These are phyloP conservation scores for Ceratocystis papillata DNA, from an alignment of 2,329 filamentous ascomycete genomes.

Conservation along the genomic window DNA sequence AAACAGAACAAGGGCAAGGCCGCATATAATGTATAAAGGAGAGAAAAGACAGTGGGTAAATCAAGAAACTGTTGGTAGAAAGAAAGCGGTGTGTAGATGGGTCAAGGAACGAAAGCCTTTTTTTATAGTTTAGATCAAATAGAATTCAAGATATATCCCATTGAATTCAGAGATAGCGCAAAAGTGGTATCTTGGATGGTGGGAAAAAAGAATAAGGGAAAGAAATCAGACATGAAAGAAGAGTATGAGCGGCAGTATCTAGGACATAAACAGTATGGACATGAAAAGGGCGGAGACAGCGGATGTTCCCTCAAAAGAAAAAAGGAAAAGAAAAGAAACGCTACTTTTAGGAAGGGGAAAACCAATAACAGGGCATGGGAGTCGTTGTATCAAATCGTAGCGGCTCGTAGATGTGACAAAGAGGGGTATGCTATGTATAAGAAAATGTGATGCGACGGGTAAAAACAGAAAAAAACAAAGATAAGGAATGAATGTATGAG, in stretches of 20 bases:
- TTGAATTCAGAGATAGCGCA: background rate
- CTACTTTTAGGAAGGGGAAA: conserved; percentile 16
- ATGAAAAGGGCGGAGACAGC: conserved; percentile 1
- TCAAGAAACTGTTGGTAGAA: background rate
- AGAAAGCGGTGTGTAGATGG: background rate
- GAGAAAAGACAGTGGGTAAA: background rate
- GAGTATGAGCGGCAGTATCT: background rate
- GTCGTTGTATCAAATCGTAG: conserved; percentile 6
- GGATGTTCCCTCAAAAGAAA: background rate
- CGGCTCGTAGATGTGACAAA: conserved; percentile 12
- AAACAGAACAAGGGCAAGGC: background rate
- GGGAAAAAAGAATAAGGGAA: conserved; percentile 5
- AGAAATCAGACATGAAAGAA: background rate
- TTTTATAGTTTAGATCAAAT: background rate
- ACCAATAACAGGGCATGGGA: conserved; percentile 11
- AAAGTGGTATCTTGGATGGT: conserved; percentile 7
- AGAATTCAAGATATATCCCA: background rate
- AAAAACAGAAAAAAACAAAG: background rate
- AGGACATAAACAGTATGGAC: conserved; percentile 6
- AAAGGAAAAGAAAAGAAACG: conserved; percentile 7
- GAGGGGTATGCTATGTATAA: background rate
- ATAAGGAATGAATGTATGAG: background rate
- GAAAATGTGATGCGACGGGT: background rate
- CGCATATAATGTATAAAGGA: background rate
- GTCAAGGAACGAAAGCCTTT: background rate